These are phyloP conservation scores for Clavariopsis aquatica DNA, from an alignment of 495 filamentous ascomycete species.

Conservation along the genomic window DNA sequence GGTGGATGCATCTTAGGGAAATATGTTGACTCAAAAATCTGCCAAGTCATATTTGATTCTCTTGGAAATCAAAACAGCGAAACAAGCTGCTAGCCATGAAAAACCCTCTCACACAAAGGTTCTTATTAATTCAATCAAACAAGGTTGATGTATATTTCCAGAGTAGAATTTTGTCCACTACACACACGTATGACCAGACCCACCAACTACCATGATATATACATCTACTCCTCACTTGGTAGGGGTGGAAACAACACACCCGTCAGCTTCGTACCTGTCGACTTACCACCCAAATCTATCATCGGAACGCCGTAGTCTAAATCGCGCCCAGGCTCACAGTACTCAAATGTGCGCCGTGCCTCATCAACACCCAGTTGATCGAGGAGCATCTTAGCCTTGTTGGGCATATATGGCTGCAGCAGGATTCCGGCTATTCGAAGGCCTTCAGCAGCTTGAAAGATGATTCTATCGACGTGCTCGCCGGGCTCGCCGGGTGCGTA, in stretches of 20 bases:
- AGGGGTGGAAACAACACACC: slow-evolving; percentile 60
- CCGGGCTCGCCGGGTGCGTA: slow-evolving; percentile 30
- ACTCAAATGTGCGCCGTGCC: slow-evolving; percentile 57
- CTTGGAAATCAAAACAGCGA: no score
- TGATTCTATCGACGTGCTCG: slow-evolving; percentile 50
- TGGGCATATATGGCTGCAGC: slow-evolving; percentile 87
- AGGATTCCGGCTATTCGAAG: slow-evolving; percentile 79
- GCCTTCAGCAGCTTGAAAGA: slow-evolving; percentile 76
- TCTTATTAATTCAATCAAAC: no score
- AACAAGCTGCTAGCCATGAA: no score
- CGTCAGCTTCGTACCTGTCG: slow-evolving; percentile 50
- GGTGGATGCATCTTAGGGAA: no score
- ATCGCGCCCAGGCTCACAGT: slow-evolving; percentile 63
- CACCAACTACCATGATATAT: no score
- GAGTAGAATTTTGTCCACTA: no score
- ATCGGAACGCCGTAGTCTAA: slow-evolving; percentile 61
- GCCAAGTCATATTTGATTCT: no score
- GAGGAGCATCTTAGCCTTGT: slow-evolving; percentile 71
- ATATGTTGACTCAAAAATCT: no score
- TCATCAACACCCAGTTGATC: slow-evolving; percentile 73
- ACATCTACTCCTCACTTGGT: slow-evolving; percentile 47
- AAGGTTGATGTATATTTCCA: no score
- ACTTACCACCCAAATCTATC: slow-evolving; percentile 48
- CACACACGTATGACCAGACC: neutral
- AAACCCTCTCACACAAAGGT: no score